phyloP scores from a whole-genome alignment of 805 yeast species.

The Wickerhamiella siamensis region DNA sequence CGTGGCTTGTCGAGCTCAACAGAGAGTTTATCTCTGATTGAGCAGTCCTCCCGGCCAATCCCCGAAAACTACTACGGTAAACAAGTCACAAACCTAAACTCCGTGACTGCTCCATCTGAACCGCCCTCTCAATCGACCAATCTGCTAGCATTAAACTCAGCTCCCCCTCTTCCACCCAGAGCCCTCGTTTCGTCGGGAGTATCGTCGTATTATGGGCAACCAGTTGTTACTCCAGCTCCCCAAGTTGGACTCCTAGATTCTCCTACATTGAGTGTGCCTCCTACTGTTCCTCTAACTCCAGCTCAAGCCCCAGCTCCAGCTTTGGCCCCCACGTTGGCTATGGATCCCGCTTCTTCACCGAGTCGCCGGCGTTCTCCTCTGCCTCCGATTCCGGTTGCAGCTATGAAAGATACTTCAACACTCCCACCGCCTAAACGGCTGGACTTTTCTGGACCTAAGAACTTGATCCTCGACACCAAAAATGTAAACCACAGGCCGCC shows the following conservation, averaged over 20 bases:
- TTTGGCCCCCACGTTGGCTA: not conserved
- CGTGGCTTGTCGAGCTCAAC: not conserved
- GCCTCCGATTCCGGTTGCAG: not conserved
- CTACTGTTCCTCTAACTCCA: not conserved
- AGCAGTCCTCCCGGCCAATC: not conserved
- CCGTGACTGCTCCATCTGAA: not conserved
- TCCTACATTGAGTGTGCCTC: too few species aligned
- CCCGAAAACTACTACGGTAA: not conserved
- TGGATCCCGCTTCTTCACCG: not conserved
- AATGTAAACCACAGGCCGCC: not conserved
- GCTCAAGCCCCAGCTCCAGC: not conserved
- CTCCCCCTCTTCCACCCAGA: not conserved
- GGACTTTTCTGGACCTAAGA: not conserved
- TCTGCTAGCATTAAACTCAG: too few species aligned
- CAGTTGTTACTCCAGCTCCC: not conserved
- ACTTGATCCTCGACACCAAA: not conserved
- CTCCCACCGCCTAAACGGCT: not conserved
- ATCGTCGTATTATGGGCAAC: not conserved
- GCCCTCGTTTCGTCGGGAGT: not conserved
- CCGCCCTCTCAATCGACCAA: too few species aligned
- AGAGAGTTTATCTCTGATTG: not conserved
- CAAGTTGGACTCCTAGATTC: not conserved
- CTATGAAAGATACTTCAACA: not conserved
- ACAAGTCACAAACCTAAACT: not conserved
- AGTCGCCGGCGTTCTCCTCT: not conserved